These are phyloP conservation scores for Kodamaea fungicola DNA, from an alignment of 1,139 yeast species.

Conservation along the genomic window DNA sequence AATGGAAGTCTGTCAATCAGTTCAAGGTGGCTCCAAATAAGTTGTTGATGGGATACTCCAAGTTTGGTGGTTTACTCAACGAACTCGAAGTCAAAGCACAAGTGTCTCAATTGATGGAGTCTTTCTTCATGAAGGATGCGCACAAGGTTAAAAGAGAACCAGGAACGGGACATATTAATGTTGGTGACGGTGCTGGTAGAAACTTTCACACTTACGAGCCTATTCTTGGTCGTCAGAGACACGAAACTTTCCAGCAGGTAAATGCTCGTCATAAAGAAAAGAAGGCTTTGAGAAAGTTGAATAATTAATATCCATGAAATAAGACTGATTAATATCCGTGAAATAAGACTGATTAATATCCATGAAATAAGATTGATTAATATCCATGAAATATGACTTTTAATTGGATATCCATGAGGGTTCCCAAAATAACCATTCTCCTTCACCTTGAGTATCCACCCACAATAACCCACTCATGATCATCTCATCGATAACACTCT, in stretches of 20 bases:
- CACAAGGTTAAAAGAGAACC: conserved; percentile 14
- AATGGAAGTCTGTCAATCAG: conserved; percentile 49
- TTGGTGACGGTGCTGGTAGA: conserved; percentile 74
- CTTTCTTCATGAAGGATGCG: conserved; percentile 18
- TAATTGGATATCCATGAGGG: conserved; percentile 36
- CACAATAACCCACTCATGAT: conserved; percentile 77
- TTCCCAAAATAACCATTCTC: conserved; percentile 64
- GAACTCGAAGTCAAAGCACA: conserved; percentile 37
- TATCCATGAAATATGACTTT: too few relatives aligned
- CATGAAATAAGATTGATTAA: not conserved
- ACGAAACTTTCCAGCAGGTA: conserved; percentile 60
- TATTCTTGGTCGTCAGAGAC: conserved; percentile 52
- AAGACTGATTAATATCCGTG: not conserved
- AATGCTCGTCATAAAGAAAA: conserved; percentile 60
- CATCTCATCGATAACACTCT: conserved; percentile 71
- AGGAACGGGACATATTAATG: conserved; percentile 42
- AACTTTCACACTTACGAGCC: conserved; percentile 56
- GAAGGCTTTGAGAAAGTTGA: conserved; percentile 20
- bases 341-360: not conserved
- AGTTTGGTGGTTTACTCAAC: conserved; percentile 26
- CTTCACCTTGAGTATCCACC: conserved; percentile 63
- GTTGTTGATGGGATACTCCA: conserved; percentile 23
- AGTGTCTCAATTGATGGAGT: conserved; percentile 30
- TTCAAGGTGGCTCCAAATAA: conserved; percentile 14
- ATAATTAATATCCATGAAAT: not conserved